These are phyloP conservation scores for Fomes fomentarius DNA, from an alignment of 1,284 basidiomycete species.

Conservation along the genomic window DNA sequence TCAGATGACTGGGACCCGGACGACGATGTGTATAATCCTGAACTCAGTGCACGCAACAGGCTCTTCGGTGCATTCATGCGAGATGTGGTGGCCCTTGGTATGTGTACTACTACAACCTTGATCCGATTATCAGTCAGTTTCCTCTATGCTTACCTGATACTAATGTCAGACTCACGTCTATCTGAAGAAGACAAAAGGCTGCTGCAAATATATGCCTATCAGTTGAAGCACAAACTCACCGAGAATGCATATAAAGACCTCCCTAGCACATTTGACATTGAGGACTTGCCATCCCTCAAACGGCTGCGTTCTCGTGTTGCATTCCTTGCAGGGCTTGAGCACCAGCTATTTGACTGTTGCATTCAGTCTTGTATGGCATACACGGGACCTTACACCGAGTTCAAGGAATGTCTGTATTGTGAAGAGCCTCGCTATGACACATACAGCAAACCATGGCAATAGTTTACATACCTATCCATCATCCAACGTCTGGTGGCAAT, in stretches of 20 bases:
- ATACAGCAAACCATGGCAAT: slow-evolving; percentile 17
- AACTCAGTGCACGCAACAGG: not conserved
- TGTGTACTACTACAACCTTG: no score
- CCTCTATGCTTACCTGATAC: not conserved
- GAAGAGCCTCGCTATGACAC: slow-evolving; percentile 25
- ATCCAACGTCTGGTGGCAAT: slow-evolving; percentile 20
- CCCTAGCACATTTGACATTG: not conserved
- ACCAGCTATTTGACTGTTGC: slow-evolving; percentile 40
- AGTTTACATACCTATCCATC: slow-evolving; percentile 22
- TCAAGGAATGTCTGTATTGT: slow-evolving; percentile 38
- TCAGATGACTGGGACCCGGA: no score
- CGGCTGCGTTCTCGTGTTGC: slow-evolving; percentile 2
- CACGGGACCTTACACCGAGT: slow-evolving; percentile 29
- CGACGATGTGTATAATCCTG: not conserved
- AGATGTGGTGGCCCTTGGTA: no score
- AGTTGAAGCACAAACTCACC: not conserved
- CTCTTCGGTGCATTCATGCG: not conserved
- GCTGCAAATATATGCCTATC: not conserved
- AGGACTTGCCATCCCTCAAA: not conserved
- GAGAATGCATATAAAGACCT: not conserved
- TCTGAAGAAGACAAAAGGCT: not conserved
- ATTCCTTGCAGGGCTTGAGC: slow-evolving; percentile 33
- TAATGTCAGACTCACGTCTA: not conserved
- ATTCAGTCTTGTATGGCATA: slow-evolving; percentile 39
- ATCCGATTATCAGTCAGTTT: not conserved